Conservation (phyloP, 1,284 basidiomycete genomes). For the Heterobasidion parviporum region DNA sequence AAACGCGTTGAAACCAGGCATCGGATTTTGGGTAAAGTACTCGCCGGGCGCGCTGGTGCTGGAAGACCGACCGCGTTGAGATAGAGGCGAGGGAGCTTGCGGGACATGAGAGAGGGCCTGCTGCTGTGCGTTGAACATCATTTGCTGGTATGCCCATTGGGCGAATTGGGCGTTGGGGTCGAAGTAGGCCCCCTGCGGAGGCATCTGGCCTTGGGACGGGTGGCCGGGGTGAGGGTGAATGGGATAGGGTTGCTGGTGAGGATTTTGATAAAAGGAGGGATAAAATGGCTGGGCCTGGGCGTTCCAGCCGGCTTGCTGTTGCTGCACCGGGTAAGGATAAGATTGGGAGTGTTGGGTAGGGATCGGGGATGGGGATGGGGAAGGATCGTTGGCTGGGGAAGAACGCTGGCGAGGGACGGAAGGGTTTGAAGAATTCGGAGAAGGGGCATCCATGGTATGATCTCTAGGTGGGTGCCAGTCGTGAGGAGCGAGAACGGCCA, state of each 20-base stretch:
- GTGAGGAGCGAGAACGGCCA: slow-evolving; percentile 68
- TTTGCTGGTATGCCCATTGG: slow-evolving; percentile 82
- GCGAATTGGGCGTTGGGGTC: slow-evolving; percentile 74
- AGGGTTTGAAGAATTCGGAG: slow-evolving; percentile 29
- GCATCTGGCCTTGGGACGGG: slow-evolving; percentile 33
- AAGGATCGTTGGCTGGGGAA: slow-evolving; percentile 44
- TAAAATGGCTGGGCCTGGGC: slow-evolving; percentile 62
- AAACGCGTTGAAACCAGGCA: slow-evolving; percentile 51
- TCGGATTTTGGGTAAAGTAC: slow-evolving; percentile 49
- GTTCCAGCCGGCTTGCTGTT: slow-evolving; percentile 49
- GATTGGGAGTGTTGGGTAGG: slow-evolving; percentile 20
- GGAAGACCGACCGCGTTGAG: slow-evolving; percentile 26
- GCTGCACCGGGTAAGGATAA: slow-evolving; percentile 33
- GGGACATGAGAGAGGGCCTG: slow-evolving; percentile 30
- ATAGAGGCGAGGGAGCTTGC: slow-evolving; percentile 22
- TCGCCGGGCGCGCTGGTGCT: slow-evolving; percentile 30
- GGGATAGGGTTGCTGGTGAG: slow-evolving; percentile 43
- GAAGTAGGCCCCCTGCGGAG: slow-evolving; percentile 43
- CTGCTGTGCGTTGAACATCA: slow-evolving; percentile 67
- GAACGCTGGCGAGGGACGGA: slow-evolving; percentile 42
- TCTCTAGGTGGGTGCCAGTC: slow-evolving; percentile 64
- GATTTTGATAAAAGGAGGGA: slow-evolving; percentile 66
- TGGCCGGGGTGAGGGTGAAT: slow-evolving; percentile 31
- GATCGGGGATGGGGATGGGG: slow-evolving; percentile 21
- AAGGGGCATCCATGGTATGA: slow-evolving; percentile 48